Base-by-base conservation (phyloP, 2,329 filamentous ascomycete genomes). In the Pseudomassariella vexata region DNA sequence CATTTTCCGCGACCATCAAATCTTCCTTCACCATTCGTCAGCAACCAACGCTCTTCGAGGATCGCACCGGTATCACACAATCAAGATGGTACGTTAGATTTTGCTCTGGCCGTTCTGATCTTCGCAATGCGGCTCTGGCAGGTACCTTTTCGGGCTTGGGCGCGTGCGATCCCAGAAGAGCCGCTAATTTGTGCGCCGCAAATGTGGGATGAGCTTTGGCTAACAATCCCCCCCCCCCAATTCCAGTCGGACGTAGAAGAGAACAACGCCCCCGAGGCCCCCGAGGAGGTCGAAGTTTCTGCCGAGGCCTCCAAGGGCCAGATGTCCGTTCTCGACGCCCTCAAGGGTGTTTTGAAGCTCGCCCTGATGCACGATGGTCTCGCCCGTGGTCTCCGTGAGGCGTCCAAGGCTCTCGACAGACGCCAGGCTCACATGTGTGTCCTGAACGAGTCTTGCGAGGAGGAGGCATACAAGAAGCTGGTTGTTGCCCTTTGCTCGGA, bases 381-480 rank as follows among this genome's bases (percentile, higher is more conserved):
- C 56, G 92, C 92, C 63, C 89, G 92, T 57, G 92, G 92, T 72
- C 87, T 98, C 59, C 89, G 92, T 56, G 92, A 98, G 75, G 92
- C 92, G 49, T 88, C 84, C 75, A 98, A 98, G 80, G 90, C 92
- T 47, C 87, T 98, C 60, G 92, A 98, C 73, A 83, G 92, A 62
- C 88, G 92, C 62, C 86, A 98, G 76, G 92, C 92, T 41, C 92
- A 98, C 77, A 96, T 98, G 89, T 98, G 92, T 68, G 92, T 98
- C 53, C 82, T 98, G 58, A 98, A 98, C 82, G 92, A 98, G 82
- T 83, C 85, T 52, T 98, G 92, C 78, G 92, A 98, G 77, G 92
- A 98, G 81, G 92, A 98, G 73, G 90, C 92, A 52, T 98, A 98
- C 81, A 98, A 98, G 88, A 98, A 98, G 85, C 82, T 98, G 50